Evolutionary conservation across 345 rosid genomes (phyloP), one percentile per base, ranked within the genome.

Genomic region (Dipteronia dyeriana): DNA sequence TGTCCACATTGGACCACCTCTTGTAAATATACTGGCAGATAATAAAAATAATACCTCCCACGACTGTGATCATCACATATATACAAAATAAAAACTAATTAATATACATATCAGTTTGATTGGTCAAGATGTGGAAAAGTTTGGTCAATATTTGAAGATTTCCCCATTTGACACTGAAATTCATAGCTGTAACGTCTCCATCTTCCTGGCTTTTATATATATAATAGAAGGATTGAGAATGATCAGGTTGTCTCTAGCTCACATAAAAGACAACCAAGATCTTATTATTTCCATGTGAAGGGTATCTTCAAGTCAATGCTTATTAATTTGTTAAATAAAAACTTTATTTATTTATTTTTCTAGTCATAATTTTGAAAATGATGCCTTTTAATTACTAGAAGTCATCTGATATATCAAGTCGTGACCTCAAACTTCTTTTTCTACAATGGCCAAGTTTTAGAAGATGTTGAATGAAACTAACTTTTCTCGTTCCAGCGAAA

Each of bases 161-260:
- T 75, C 71, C 70, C 14, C 34, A 71, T 79, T 34, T 70, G 75
- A 81, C 68, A 64, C 26, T 65, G 72, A 80, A 74, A 68, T 34
- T 54, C 82, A 83, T 87, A 83, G 87, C 82, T 87, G 89, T 83
- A 81, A 74, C 76, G 88, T 87, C 87, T 47, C 76, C 70, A 74
- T 66, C 53, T 78, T 49, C 5, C 0, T 64, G 34, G 64, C 39
- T 11, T 60, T 51, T 78, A 19, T 25, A 12, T 39, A 45, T 60
- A 79, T 69, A 38, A 7, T 7, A 43, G 19, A 78, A 59, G 70
- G 57, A 75, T 19, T 56, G 79, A 81, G 84, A 84, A 82, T 83
- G 83, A 85, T 84, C 70, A 38, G 22, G 31, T 78, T 81, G 79
- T 76, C 82, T 71, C 51, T 38, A 5, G 16, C 78, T 72, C 74